These are phyloP conservation scores for Naegleria lovaniensis DNA, from an alignment of 208 protist genomes.

Conservation along the genomic window DNA sequence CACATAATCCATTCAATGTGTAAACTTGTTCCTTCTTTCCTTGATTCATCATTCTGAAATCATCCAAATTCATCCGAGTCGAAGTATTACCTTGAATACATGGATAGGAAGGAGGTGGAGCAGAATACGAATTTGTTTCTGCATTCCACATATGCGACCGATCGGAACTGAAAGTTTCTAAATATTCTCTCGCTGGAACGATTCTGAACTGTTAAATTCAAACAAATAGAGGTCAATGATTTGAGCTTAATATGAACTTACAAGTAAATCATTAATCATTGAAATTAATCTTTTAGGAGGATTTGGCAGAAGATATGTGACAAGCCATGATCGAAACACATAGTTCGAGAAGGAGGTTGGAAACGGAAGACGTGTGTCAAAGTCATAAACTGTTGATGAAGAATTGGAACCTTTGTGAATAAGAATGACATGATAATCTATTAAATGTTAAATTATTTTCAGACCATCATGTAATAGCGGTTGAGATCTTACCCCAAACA, in stretches of 20 bases:
- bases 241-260: no score
- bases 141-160: neutral
- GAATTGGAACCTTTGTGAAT: neutral
- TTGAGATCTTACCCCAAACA: neutral
- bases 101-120: neutral
- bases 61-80: neutral
- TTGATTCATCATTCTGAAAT: neutral
- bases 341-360: neutral
- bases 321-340: neutral
- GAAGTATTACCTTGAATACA: neutral
- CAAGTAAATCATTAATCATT: neutral
- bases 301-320: neutral
- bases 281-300: neutral
- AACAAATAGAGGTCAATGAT: no score
- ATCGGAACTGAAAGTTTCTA: neutral
- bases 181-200: neutral
- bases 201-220: neutral
- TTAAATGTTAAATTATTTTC: neutral
- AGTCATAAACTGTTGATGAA: neutral
- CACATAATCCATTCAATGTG: no score
- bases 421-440: slow-evolving; percentile 2
- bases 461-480: no score
- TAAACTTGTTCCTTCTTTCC: neutral
- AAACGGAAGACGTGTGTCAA: neutral
- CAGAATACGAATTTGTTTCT: neutral